Conservation (phyloP, 352 stramenopile genomes). For the Globisporangium uncinulatum region DNA sequence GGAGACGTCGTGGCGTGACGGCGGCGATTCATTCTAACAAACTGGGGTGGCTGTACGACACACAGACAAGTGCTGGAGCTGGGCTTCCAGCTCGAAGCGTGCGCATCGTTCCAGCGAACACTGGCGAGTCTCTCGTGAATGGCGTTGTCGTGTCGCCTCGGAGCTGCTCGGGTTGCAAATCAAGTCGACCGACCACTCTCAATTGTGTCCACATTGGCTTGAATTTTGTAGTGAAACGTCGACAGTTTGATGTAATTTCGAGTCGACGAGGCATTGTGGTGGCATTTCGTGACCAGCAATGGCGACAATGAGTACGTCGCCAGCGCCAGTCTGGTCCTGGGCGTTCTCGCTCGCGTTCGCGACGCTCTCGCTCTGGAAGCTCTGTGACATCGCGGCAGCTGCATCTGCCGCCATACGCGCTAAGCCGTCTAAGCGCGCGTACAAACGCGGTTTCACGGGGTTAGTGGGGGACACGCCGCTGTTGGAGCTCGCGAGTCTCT, state of each 20-base stretch:
- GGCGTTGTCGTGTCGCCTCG: background rate
- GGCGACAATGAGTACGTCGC: conserved; percentile 15
- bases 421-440: conserved; percentile 13
- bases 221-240: conserved; percentile 4
- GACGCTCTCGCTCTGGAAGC: conserved; percentile 70
- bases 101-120: conserved; percentile 20
- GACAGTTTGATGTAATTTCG: conserved; percentile 1
- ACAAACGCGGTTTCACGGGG: conserved; percentile 66
- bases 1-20: background rate
- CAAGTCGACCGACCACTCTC: background rate
- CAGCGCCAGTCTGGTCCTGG: conserved; percentile 42
- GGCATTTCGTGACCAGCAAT: conserved; percentile 9
- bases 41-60: background rate
- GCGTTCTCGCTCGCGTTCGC: conserved; percentile 44
- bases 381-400: conserved; percentile 35
- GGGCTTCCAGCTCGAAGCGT: conserved; percentile 37
- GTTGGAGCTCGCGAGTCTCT: conserved; percentile 88
- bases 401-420: conserved; percentile 16
- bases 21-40: background rate
- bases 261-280: background rate
- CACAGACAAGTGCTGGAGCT: conserved; percentile 46
- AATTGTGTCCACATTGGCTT: background rate
- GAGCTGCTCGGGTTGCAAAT: no score
- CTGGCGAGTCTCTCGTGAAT: conserved; percentile 14
- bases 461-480: conserved; percentile 93